These are phyloP conservation scores for Dispira simplex DNA, from an alignment of 192 early-diverging fungal genomes.

Conservation along the genomic window DNA sequence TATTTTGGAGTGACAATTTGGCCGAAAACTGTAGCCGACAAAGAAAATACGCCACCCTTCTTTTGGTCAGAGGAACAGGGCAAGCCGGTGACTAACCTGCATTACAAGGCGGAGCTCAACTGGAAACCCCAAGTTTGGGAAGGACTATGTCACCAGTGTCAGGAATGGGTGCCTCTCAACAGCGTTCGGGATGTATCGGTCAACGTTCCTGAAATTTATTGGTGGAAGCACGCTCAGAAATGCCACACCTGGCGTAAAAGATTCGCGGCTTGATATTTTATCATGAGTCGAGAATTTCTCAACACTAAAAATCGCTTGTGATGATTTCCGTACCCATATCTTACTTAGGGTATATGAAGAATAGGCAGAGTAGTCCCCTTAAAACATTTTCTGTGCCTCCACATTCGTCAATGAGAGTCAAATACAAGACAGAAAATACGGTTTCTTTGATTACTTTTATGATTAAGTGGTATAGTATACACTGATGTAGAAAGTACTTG, in stretches of 20 bases:
- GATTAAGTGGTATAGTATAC: too few relatives aligned
- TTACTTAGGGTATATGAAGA: too few relatives aligned
- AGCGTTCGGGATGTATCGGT: constrained; percentile 20
- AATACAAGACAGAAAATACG: too few relatives aligned
- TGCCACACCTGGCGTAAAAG: constrained; percentile 12
- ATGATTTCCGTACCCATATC: neutral
- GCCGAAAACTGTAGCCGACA: too few relatives aligned
- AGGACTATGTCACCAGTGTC: constrained; percentile 27
- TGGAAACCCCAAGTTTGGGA: constrained; percentile 9
- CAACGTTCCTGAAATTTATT: constrained; percentile 31
- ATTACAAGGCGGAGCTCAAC: too few relatives aligned
- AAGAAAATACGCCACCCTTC: too few relatives aligned
- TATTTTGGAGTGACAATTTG: too few relatives aligned
- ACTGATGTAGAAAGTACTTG: too few relatives aligned
- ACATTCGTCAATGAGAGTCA: too few relatives aligned
- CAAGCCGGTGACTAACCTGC: too few relatives aligned
- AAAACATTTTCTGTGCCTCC: neutral
- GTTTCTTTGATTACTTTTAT: too few relatives aligned
- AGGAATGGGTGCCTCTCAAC: constrained; percentile 23
- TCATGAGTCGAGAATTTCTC: neutral
- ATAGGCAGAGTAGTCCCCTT: neutral
- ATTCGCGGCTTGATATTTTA: neutral
- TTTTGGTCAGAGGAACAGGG: too few relatives aligned
- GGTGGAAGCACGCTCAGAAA: constrained; percentile 34
- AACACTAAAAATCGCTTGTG: neutral